Percentiles rank a stretch among this genome's conserved stretches.
These are phyloP conservation scores for Clavulina sp. DNA, from an alignment of 768 basidiomycete species.

Conservation along the genomic window DNA sequence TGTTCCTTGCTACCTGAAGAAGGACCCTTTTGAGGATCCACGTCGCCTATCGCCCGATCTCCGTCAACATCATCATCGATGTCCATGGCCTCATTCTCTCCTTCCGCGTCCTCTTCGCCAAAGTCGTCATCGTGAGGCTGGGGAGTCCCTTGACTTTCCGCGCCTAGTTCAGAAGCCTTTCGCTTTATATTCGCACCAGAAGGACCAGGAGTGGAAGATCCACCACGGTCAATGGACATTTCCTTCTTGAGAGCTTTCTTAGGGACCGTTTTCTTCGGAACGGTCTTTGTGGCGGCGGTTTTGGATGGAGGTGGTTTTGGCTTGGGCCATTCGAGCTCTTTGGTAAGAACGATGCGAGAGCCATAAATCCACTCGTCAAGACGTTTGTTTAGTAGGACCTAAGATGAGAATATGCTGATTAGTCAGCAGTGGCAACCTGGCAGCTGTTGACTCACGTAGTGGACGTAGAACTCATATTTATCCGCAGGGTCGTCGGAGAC, in stretches of 20 bases:
- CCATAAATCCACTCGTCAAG: slow-evolving; percentile 94
- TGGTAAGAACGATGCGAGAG: slow-evolving; percentile 61
- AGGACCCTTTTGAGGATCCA: slow-evolving; percentile 33
- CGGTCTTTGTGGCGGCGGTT: slow-evolving; percentile 22
- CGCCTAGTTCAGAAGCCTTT: slow-evolving; percentile 30
- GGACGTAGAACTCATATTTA: slow-evolving; percentile 88
- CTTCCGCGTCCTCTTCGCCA: slow-evolving; percentile 55
- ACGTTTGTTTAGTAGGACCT: slow-evolving; percentile 96
- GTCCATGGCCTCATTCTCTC: slow-evolving; percentile 23
- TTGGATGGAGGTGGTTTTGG: slow-evolving; percentile 42
- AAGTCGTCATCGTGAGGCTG: slow-evolving; percentile 5
- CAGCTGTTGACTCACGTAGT: slow-evolving; percentile 30
- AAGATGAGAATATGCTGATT: neutral
- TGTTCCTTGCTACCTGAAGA: slow-evolving; percentile 84
- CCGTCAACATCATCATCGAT: slow-evolving; percentile 36
- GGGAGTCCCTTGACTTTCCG: slow-evolving; percentile 31
- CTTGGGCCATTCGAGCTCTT: slow-evolving; percentile 92
- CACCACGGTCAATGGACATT: slow-evolving; percentile 24
- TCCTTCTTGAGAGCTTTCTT: slow-evolving; percentile 13
- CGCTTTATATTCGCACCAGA: slow-evolving; percentile 53
- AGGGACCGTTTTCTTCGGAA: slow-evolving; percentile 1
- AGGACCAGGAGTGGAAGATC: slow-evolving; percentile 29
- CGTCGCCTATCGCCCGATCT: slow-evolving; percentile 25
- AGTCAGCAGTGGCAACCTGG: neutral
- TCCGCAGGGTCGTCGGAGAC: slow-evolving; percentile 43